Evolutionary conservation across 202 grass and related monocot species (phyloP).

Genomic region (Schoenoplectus tabernaemontani): DNA sequence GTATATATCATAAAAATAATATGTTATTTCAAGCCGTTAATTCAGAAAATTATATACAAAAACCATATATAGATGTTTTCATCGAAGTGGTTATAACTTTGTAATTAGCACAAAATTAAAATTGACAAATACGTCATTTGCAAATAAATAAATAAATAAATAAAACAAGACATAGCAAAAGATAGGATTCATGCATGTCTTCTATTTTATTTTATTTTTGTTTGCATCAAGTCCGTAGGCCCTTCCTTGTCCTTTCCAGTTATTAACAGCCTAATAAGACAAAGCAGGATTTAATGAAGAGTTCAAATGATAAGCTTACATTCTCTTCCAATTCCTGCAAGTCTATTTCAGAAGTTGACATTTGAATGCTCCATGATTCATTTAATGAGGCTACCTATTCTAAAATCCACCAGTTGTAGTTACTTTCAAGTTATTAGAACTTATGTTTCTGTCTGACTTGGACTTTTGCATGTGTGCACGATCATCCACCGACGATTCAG

Average conservation of each 20-base stretch:
- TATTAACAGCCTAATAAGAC: not conserved
- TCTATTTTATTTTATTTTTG: too few relatives aligned
- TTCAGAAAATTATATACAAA: too few relatives aligned
- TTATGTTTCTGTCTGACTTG: not conserved
- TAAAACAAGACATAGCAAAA: too few relatives aligned
- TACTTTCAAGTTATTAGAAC: not conserved
- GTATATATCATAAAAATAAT: too few relatives aligned
- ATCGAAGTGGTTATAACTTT: too few relatives aligned
- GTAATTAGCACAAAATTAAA: too few relatives aligned
- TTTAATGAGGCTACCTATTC: not conserved
- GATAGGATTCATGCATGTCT: too few relatives aligned
- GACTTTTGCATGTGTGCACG: not conserved
- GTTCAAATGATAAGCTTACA: not conserved
- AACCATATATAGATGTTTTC: not conserved
- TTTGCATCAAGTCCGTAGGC: not conserved
- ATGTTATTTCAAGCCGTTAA: too few relatives aligned
- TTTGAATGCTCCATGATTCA: not conserved
- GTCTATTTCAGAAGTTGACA: conserved; percentile 6
- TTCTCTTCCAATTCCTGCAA: not conserved
- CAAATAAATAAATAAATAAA: too few relatives aligned
- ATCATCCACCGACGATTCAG: not conserved
- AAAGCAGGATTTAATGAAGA: not conserved
- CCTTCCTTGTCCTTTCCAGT: not conserved
- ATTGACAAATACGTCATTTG: too few relatives aligned
- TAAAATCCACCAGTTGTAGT: not conserved